Evolutionary conservation across 176 grass and related monocot species (phyloP).

Genomic region (Avena eriantha): DNA sequence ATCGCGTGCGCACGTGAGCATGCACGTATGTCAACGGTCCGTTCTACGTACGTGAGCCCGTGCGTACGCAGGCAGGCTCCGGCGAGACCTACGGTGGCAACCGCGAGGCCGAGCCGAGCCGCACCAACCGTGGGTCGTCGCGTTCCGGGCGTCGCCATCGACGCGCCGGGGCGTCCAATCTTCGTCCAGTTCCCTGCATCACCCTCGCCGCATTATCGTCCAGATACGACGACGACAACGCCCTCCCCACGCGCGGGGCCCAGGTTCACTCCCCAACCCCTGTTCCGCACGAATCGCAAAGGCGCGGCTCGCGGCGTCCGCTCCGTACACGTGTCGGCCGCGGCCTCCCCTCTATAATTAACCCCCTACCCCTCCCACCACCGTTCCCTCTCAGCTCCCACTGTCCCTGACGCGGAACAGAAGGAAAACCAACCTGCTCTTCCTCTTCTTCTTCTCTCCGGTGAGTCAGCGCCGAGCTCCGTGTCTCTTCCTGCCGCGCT

Average conservation of each 20-base stretch:
- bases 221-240: conserved; percentile 44
- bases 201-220: conserved; percentile 47
- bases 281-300: background rate
- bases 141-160: background rate
- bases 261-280: conserved; percentile 6
- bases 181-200: background rate
- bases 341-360: conserved; percentile 35
- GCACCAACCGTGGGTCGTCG: background rate
- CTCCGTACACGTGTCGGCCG: background rate
- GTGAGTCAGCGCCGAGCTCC: conserved; percentile 15
- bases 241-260: conserved; percentile 28
- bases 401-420: background rate
- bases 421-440: background rate
- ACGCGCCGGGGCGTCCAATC: background rate
- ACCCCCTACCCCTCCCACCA: background rate
- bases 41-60: too few species aligned
- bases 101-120: background rate
- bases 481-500: background rate
- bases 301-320: background rate
- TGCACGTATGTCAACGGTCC: background rate
- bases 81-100: background rate
- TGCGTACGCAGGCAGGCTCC: background rate
- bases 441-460: background rate
- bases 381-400: background rate
- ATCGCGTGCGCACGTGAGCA: background rate